Percentiles rank a stretch among this genome's conserved stretches.
Conservation (phyloP, 1,284 basidiomycete genomes). For the Naganishia sp. region DNA sequence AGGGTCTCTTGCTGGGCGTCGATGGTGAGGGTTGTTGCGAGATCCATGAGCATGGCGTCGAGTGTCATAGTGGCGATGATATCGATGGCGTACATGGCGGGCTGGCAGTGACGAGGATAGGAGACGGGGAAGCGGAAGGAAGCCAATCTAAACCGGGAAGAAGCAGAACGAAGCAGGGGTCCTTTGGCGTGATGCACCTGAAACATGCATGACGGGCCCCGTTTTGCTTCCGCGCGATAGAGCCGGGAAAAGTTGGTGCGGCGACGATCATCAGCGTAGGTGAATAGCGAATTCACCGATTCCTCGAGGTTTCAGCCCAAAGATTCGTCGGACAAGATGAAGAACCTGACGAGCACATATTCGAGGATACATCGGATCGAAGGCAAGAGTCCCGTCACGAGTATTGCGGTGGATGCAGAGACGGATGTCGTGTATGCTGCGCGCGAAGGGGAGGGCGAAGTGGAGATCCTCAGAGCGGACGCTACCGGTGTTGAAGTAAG, state of each 20-base stretch:
- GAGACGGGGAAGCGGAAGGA: neutral
- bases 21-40: slow-evolving; percentile 23
- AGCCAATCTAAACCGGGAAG: neutral
- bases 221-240: slow-evolving; percentile 19
- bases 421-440: slow-evolving; percentile 13
- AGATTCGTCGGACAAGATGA: slow-evolving; percentile 1
- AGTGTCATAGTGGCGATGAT: slow-evolving; percentile 7
- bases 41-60: slow-evolving; percentile 28
- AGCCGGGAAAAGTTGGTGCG: neutral
- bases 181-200: neutral
- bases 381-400: neutral
- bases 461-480: slow-evolving; percentile 1
- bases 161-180: neutral
- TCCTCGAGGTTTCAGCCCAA: neutral
- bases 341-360: slow-evolving; percentile 21
- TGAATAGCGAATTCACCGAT: neutral
- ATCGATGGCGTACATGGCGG: slow-evolving; percentile 2
- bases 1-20: slow-evolving; percentile 25
- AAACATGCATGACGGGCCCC: slow-evolving; percentile 12
- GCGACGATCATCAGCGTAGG: neutral
- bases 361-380: slow-evolving; percentile 10
- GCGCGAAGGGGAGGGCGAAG: neutral
- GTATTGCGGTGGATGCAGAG: slow-evolving; percentile 13
- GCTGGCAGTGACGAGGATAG: neutral
- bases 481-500: neutral